A percentile compares a stretch with the other conserved stretches of the same genome.
These are phyloP conservation scores for Pseudocercospora fuligena DNA, from an alignment of 2,329 filamentous ascomycete species.

Conservation along the genomic window DNA sequence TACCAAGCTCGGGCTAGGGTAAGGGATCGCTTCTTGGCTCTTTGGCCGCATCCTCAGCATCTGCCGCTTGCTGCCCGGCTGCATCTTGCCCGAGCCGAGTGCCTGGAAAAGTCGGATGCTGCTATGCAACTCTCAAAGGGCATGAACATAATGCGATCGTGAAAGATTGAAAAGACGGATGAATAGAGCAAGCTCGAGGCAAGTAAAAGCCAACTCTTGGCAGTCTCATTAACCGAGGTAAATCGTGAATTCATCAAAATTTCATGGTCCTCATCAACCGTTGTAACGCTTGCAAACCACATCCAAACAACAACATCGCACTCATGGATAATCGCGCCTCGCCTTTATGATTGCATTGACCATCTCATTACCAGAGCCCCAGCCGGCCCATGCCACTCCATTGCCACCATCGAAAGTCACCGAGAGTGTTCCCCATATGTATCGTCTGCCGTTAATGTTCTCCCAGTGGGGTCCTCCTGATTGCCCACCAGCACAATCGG, in stretches of 20 bases:
- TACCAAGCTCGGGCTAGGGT: slow-evolving; percentile 1
- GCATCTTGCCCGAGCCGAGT: background rate
- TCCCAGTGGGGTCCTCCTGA: slow-evolving; percentile 22
- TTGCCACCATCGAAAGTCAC: slow-evolving; percentile 20
- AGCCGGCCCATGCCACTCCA: slow-evolving; percentile 15
- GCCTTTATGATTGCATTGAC: slow-evolving; percentile 12
- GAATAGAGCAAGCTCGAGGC: too few relatives aligned
- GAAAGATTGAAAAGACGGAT: background rate
- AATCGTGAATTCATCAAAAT: background rate
- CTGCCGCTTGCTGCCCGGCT: background rate
- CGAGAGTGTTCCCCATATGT: slow-evolving; percentile 20
- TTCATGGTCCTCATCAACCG: slow-evolving; percentile 1
- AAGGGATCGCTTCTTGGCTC: background rate
- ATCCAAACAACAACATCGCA: background rate
- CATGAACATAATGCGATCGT: background rate
- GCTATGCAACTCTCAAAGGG: background rate
- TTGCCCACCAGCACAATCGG: slow-evolving; percentile 22
- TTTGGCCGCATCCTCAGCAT: background rate
- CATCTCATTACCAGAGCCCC: slow-evolving; percentile 20
- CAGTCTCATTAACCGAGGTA: background rate
- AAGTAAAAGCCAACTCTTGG: background rate
- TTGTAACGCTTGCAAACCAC: slow-evolving; percentile 7
- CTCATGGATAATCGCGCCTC: slow-evolving; percentile 19
- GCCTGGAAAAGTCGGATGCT: background rate
- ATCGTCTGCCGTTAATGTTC: slow-evolving; percentile 4